Conservation (phyloP, 2,329 filamentous ascomycete species). For the Ceratocystis variospora region DNA sequence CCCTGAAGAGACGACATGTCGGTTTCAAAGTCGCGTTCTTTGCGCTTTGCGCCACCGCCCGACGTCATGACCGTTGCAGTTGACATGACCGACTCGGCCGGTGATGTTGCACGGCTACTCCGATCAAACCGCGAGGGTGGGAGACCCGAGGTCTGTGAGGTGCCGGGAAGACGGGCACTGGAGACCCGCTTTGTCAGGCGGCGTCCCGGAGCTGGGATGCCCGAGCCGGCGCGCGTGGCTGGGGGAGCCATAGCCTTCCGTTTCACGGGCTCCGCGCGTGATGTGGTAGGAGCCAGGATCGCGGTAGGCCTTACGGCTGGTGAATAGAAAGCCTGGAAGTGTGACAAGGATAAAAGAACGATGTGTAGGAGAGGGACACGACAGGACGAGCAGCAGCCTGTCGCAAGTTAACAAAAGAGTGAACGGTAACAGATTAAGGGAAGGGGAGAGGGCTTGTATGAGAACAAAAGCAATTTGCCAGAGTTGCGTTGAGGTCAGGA, state of each 20-base stretch:
- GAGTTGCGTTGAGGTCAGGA: background rate
- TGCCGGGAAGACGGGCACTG: conserved; percentile 7
- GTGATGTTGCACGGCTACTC: conserved; percentile 43
- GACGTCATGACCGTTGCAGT: conserved; percentile 36
- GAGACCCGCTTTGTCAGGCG: conserved; percentile 17
- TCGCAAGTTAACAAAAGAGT: background rate
- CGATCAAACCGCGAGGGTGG: conserved; percentile 4
- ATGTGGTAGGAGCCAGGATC: conserved; percentile 15
- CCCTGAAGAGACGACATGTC: conserved; percentile 39
- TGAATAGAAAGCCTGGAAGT: background rate
- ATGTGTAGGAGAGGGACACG: background rate
- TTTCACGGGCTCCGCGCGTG: conserved; percentile 17
- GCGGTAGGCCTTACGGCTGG: conserved; percentile 13
- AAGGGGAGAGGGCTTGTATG: background rate
- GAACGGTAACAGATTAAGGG: background rate
- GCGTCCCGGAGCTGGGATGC: conserved; percentile 15
- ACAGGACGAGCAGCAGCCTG: background rate
- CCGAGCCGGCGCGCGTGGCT: conserved; percentile 9
- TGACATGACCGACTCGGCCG: conserved; percentile 50
- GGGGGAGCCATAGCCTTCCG: conserved; percentile 14
- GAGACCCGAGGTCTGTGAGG: background rate
- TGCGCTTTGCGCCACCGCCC: conserved; percentile 55
- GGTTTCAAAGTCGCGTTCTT: conserved; percentile 69
- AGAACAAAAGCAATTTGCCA: conserved; percentile 1
- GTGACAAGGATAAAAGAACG: background rate